Percentiles rank a stretch among this genome's conserved stretches.
Conservation (phyloP, 2,329 filamentous ascomycete species). For the Penicillium paneum region DNA sequence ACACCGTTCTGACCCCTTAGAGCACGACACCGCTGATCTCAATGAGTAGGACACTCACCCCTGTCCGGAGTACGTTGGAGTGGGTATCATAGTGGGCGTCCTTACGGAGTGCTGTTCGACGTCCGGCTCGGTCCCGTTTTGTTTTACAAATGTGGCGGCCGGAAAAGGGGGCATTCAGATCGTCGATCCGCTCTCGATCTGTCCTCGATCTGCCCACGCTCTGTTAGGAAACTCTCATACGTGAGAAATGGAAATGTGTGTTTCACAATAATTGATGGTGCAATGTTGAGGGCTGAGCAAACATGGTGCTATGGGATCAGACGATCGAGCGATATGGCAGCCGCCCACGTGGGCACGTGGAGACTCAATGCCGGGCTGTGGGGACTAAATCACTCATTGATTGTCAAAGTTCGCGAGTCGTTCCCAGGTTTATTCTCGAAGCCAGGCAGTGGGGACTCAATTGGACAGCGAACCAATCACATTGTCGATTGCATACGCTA, state of each 20-base stretch:
- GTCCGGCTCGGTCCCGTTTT: not conserved
- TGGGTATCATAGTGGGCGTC: not conserved
- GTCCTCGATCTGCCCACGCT: not conserved
- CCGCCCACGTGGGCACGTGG: not conserved
- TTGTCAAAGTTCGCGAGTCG: not conserved
- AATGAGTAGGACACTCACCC: not conserved
- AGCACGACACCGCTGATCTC: constrained; percentile 2
- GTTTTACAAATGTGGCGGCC: not conserved
- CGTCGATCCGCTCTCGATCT: not conserved
- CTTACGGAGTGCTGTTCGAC: not conserved
- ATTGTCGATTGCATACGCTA: not conserved
- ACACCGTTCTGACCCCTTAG: not conserved
- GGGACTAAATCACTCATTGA: not conserved
- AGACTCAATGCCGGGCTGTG: not conserved
- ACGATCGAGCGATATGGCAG: not conserved
- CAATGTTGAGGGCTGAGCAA: no score
- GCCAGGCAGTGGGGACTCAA: not conserved
- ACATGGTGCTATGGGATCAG: not conserved
- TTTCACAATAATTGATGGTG: not conserved
- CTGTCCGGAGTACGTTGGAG: not conserved
- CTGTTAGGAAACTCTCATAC: not conserved
- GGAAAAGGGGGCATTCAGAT: not conserved
- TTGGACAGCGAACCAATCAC: not conserved
- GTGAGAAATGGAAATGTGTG: no score
- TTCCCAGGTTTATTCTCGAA: not conserved